phyloP scores from a whole-genome alignment of 2,329 filamentous ascomycete genomes.

The Aspergillus persii region DNA sequence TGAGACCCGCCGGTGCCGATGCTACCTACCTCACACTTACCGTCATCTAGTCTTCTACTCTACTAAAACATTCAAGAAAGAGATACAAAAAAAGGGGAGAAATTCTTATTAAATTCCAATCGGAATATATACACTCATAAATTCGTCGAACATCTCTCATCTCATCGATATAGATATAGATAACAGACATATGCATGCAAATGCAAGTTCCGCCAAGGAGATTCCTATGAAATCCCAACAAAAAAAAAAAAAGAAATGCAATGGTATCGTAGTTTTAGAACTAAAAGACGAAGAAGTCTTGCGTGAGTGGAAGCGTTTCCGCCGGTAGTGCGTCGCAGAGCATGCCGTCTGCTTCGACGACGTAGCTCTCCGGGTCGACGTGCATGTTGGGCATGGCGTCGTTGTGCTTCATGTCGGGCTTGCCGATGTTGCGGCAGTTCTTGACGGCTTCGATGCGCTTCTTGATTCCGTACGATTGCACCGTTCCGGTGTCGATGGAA shows the following conservation, averaged over 20 bases:
- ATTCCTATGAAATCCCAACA: neutral
- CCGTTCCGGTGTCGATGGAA: slow-evolving; percentile 64
- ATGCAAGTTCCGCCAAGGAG: neutral
- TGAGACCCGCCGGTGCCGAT: too few species aligned
- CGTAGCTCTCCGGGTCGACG: slow-evolving; percentile 88
- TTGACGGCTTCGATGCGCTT: slow-evolving; percentile 80
- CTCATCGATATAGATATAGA: neutral
- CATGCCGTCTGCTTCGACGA: slow-evolving; percentile 78
- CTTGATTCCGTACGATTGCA: slow-evolving; percentile 69
- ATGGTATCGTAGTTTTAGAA: neutral
- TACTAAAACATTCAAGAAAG: too few species aligned
- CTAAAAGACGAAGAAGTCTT: slow-evolving; percentile 44
- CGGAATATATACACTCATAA: neutral
- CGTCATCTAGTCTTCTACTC: too few species aligned
- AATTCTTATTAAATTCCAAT: neutral
- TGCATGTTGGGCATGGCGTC: slow-evolving; percentile 79
- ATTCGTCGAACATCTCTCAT: neutral
- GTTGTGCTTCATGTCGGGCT: slow-evolving; percentile 90
- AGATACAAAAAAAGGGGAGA: too few species aligned
- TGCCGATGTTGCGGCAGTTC: slow-evolving; percentile 71
- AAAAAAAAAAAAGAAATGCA: neutral
- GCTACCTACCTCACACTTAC: too few species aligned
- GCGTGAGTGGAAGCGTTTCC: slow-evolving; percentile 68
- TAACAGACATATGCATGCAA: neutral
- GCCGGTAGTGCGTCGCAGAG: slow-evolving; percentile 72